Evolutionary conservation across 2,329 filamentous ascomycete genomes (phyloP), one percentile per base, ranked within the genome.

Genomic region (Kalaharituber pfeilii): DNA sequence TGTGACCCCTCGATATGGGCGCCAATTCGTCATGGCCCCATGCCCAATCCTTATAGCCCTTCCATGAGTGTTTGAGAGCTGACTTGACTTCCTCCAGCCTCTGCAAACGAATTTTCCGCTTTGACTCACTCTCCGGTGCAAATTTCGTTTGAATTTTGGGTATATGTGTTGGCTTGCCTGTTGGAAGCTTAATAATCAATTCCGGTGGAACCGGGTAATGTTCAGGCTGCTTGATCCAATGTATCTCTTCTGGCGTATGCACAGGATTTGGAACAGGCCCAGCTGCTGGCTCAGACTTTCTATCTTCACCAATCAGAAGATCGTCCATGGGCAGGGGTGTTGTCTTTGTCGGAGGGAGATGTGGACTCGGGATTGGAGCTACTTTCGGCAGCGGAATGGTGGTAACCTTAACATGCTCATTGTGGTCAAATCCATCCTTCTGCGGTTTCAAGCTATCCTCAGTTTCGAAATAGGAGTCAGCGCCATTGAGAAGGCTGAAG

Each of bases 21-120:
- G 71, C 75, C 15, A 96, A 69, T 70, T 96, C 91, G 65, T 96
- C 91, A 62, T 93, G 84, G 58, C 81, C 77, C 79, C 85, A 91
- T 9, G 88, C 89, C 62, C 80, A 74, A 57, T 79, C 73, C 64
- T 77, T 83, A 69, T 96, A 96, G 30, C 84, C 86, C 3, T 72
- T 69, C 89, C 91, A 96, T 0, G 86, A 80, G 62, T 81, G 81
- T 63, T 77, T 71, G 67, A 93, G 84, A 55, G 87, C 82, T 5
- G 76, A 73, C 66, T 80, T 86, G 66, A 96, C 81, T 33, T 74
- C 71, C 7, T 73, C 71, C 55, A 83, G 75, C 55, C 84, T 80
- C 51, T 76, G 68, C 56, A 80, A 68, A 29, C 88, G 79, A 61
- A 78, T 78, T 49, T 73, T 72, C 62, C 77, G 80, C 26, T 73